Evolutionary conservation across 2,329 filamentous ascomycete species (phyloP).

Genomic region (Penicillium hordei): DNA sequence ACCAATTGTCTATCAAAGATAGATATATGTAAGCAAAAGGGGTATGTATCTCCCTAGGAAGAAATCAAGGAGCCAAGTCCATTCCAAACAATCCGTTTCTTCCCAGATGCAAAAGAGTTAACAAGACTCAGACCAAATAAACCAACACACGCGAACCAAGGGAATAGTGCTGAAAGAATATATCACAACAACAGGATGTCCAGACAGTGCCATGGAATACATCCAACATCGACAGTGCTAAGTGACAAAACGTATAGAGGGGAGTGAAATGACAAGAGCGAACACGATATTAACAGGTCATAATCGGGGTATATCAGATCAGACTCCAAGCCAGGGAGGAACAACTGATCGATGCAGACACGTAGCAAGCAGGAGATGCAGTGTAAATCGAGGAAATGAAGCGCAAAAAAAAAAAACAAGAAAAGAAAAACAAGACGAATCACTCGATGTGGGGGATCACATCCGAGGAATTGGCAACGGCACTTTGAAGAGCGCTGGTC

Average conservation of each 20-base stretch:
- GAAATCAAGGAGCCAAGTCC: background rate
- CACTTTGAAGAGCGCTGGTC: conserved; percentile 83
- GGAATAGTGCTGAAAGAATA: conserved; percentile 4
- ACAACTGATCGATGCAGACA: conserved; percentile 17
- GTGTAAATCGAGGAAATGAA: conserved; percentile 2
- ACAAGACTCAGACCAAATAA: conserved; percentile 4
- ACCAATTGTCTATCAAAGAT: conserved; percentile 2
- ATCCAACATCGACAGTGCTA: conserved; percentile 3
- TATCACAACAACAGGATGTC: background rate
- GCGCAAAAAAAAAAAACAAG: background rate
- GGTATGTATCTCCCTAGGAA: conserved; percentile 4
- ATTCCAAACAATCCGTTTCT: conserved; percentile 1
- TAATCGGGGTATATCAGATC: conserved; percentile 22
- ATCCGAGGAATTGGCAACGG: conserved; percentile 71
- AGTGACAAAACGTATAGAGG: background rate
- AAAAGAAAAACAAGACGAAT: background rate
- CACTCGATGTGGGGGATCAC: conserved; percentile 13
- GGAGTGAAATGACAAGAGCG: background rate
- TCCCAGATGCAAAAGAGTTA: background rate
- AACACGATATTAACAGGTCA: conserved; percentile 23
- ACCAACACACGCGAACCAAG: conserved; percentile 2
- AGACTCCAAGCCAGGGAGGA: conserved; percentile 24
- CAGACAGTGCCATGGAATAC: background rate
- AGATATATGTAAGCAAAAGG: background rate
- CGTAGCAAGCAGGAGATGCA: conserved; percentile 1